phyloP scores from a whole-genome alignment of 495 filamentous ascomycete genomes.

The Podospora conica region DNA sequence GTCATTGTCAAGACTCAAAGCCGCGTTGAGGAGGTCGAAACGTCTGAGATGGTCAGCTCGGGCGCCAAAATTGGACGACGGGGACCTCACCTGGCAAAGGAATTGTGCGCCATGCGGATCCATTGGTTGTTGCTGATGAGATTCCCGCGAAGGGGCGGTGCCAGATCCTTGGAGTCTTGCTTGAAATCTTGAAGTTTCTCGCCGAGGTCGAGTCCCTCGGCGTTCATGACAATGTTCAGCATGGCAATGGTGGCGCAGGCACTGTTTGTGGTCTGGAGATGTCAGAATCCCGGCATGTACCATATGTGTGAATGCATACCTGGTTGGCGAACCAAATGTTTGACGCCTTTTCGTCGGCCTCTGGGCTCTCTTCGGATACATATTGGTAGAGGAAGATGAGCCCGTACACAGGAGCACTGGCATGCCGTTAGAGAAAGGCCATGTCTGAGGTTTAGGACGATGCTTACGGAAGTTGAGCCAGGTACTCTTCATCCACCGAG shows the following conservation, averaged over 20 bases:
- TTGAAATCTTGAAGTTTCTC: conserved; percentile 63
- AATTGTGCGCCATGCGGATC: conserved; percentile 79
- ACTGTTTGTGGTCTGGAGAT: conserved; percentile 61
- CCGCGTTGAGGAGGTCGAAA: conserved; percentile 72
- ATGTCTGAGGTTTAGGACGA: background rate
- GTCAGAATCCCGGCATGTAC: background rate
- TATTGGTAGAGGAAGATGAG: conserved; percentile 79
- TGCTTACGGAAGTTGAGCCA: conserved; percentile 59
- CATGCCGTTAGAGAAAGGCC: background rate
- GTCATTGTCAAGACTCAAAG: conserved; percentile 62
- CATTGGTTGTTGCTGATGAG: conserved; percentile 66
- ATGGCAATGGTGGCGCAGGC: conserved; percentile 85
- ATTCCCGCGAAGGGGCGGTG: conserved; percentile 68
- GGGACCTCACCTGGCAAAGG: conserved; percentile 64
- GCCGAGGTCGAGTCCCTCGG: conserved; percentile 54
- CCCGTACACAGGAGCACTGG: conserved; percentile 67
- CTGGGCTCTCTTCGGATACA: conserved; percentile 45
- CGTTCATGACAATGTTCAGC: conserved; percentile 88
- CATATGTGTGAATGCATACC: conserved; percentile 36
- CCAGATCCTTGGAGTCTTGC: conserved; percentile 57
- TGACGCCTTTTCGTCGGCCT: conserved; percentile 44
- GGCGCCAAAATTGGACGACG: background rate
- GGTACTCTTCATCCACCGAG: conserved; percentile 59
- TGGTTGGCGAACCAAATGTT: conserved; percentile 94
- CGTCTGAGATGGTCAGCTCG: conserved; percentile 40